Conservation (phyloP, 2,329 filamentous ascomycete genomes). For the Conoideocrella luteorostrata region DNA sequence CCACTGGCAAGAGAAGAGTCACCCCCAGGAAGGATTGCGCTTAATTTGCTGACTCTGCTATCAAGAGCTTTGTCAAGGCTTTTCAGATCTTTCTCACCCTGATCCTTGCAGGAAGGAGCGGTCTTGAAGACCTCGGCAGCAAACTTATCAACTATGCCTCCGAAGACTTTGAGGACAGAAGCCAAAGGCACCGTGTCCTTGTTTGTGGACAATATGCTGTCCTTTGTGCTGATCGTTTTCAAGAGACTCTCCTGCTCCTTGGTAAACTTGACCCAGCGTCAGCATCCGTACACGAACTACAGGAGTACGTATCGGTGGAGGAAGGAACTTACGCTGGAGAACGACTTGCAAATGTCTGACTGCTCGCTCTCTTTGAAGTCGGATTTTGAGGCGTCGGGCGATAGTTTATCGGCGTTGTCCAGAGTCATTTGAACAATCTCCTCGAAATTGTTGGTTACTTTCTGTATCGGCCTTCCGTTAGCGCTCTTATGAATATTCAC, state of each 20-base stretch:
- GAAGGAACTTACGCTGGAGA: conserved; percentile 8
- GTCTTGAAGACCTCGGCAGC: conserved; percentile 11
- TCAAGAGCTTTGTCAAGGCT: background rate
- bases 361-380: conserved; percentile 9
- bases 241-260: conserved; percentile 12
- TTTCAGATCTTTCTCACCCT: conserved; percentile 7
- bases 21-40: background rate
- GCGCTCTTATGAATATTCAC: no score
- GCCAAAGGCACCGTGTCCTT: conserved; percentile 10
- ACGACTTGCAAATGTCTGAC: conserved; percentile 11
- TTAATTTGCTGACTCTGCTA: background rate
- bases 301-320: background rate
- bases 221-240: conserved; percentile 11
- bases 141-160: conserved; percentile 13
- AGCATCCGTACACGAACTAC: no score
- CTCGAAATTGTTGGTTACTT: background rate
- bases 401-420: background rate
- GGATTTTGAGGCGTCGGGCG: background rate
- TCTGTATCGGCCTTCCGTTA: background rate
- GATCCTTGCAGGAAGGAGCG: conserved; percentile 12
- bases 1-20: background rate
- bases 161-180: conserved; percentile 11
- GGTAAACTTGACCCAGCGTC: no score
- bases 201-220: conserved; percentile 8
- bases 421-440: background rate